Evolutionary conservation across 2,329 filamentous ascomycete genomes (phyloP).

Genomic region (Fusarium sp.): DNA sequence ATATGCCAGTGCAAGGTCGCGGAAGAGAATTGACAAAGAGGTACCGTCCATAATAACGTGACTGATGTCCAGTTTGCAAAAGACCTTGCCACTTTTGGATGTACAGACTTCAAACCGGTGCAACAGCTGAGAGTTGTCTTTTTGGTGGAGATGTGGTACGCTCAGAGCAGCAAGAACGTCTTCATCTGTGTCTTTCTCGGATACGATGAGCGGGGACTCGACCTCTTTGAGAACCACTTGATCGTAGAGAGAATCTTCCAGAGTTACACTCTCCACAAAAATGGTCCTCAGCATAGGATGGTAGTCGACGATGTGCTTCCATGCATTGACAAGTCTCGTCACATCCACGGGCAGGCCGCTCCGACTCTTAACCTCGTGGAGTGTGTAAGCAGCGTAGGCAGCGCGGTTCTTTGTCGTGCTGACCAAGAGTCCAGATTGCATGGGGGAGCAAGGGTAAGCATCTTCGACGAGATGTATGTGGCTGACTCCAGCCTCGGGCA

Average conservation of each 20-base stretch:
- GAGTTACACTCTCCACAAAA: slow-evolving; percentile 63
- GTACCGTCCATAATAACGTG: slow-evolving; percentile 45
- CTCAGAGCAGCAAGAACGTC: slow-evolving; percentile 16
- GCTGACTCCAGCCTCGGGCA: slow-evolving; percentile 25
- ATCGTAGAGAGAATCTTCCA: slow-evolving; percentile 61
- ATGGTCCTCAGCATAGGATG: slow-evolving; percentile 63
- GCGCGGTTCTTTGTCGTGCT: slow-evolving; percentile 58
- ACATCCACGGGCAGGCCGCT: slow-evolving; percentile 41
- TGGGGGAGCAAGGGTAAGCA: slow-evolving; percentile 56
- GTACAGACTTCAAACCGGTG: slow-evolving; percentile 41
- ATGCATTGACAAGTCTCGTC: slow-evolving; percentile 26
- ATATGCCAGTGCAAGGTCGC: slow-evolving; percentile 38
- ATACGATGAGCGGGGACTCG: slow-evolving; percentile 15
- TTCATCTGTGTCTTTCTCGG: slow-evolving; percentile 29
- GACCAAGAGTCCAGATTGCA: slow-evolving; percentile 58
- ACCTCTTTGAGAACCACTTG: slow-evolving; percentile 59
- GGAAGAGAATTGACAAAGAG: slow-evolving; percentile 41
- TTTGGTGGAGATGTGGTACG: slow-evolving; percentile 17
- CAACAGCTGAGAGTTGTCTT: slow-evolving; percentile 10
- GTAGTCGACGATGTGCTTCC: slow-evolving; percentile 60
- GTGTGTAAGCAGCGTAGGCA: slow-evolving; percentile 53
- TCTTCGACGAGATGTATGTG: slow-evolving; percentile 42
- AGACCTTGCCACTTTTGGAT: slow-evolving; percentile 41
- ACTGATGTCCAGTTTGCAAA: slow-evolving; percentile 44
- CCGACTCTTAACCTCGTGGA: slow-evolving; percentile 44